Evolutionary conservation across 768 basidiomycete genomes (phyloP).

Genomic region (Pulveroboletus sp.): DNA sequence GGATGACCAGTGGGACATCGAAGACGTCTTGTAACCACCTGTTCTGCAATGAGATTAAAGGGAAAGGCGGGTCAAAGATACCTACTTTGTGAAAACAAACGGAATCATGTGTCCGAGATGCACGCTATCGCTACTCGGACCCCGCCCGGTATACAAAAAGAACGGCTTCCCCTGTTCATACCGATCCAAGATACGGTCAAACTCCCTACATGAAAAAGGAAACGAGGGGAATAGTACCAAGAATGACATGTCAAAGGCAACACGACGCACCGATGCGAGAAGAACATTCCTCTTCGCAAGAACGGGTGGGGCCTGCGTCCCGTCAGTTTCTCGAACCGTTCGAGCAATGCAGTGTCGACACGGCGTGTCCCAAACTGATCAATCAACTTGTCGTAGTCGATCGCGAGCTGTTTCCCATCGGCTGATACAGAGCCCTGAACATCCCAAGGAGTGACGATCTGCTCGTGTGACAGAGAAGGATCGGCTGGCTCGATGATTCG

Average conservation of each 20-base stretch:
- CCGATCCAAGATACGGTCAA: constrained; percentile 90
- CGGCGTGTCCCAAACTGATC: constrained; percentile 90
- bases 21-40: constrained; percentile 99
- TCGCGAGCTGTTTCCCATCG: constrained; percentile 89
- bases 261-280: constrained; percentile 83
- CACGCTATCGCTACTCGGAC: constrained; percentile 95
- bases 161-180: constrained; percentile 98
- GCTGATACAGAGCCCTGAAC: constrained; percentile 86
- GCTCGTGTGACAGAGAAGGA: constrained; percentile 42
- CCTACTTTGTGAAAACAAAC: constrained; percentile 94
- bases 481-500: constrained; percentile 30
- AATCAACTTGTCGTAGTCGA: constrained; percentile 96
- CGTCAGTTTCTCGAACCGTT: constrained; percentile 88
- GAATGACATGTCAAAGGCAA: not conserved
- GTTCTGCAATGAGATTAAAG: constrained; percentile 1
- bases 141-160: constrained; percentile 96
- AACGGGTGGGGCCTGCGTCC: constrained; percentile 86
- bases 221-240: constrained; percentile 1
- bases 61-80: constrained; percentile 2
- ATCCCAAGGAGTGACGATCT: constrained; percentile 96
- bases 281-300: constrained; percentile 91
- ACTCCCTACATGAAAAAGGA: constrained; percentile 58
- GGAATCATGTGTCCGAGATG: constrained; percentile 98
- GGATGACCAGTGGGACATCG: constrained; percentile 89
- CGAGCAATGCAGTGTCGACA: constrained; percentile 72